Conservation (phyloP, 345 rosid genomes). For the Stellera chamaejasme region DNA sequence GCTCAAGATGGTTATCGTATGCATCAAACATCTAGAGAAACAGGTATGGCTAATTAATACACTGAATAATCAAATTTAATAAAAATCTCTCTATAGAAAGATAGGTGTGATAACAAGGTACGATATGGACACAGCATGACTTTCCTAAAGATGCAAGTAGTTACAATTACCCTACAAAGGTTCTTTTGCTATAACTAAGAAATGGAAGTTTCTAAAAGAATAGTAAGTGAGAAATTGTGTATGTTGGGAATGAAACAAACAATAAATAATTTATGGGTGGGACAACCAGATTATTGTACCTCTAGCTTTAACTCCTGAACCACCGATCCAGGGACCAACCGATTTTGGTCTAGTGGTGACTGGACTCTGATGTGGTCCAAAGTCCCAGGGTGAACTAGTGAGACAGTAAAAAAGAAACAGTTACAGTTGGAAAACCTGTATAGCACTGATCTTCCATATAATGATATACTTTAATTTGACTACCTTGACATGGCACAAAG, state of each 20-base stretch:
- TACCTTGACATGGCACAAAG: slow-evolving; percentile 53
- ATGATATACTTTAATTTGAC: neutral
- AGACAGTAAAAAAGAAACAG: slow-evolving; percentile 1
- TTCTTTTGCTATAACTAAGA: too few species aligned
- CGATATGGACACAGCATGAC: too few species aligned
- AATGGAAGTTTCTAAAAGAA: too few species aligned
- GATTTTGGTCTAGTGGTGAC: slow-evolving; percentile 19
- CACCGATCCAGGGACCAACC: slow-evolving; percentile 38
- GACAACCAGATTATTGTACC: slow-evolving; percentile 23
- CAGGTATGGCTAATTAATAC: slow-evolving; percentile 7
- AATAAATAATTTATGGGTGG: neutral
- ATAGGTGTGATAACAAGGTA: too few species aligned
- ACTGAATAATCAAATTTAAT: too few species aligned
- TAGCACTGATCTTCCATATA: neutral
- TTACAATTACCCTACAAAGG: too few species aligned
- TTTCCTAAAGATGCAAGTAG: too few species aligned
- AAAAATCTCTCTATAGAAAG: too few species aligned
- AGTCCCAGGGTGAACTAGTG: slow-evolving; percentile 50
- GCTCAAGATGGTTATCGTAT: slow-evolving; percentile 38
- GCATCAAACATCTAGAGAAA: slow-evolving; percentile 42
- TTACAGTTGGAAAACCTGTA: neutral
- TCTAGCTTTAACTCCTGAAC: slow-evolving; percentile 39
- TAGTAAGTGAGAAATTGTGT: too few species aligned
- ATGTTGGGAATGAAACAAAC: too few species aligned
- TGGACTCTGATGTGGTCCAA: slow-evolving; percentile 18